phyloP scores from a whole-genome alignment of 2,329 filamentous ascomycete species.

The Paraphaeosphaeria sporulosa region DNA sequence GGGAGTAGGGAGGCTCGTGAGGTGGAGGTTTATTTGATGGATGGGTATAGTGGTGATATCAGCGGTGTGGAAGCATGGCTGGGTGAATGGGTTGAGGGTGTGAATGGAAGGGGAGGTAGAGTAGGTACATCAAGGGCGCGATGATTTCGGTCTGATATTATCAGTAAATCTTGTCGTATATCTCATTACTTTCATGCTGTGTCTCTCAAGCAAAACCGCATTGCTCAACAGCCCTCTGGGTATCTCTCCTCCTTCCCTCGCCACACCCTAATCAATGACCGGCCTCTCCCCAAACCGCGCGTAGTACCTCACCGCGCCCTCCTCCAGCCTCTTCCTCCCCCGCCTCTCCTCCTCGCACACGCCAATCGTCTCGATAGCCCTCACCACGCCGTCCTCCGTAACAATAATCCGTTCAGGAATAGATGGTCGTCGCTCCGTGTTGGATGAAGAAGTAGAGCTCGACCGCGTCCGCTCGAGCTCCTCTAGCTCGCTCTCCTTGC shows the following conservation, averaged over 20 bases:
- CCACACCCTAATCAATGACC: slow-evolving; percentile 4
- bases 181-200: neutral
- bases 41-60: too few relatives aligned
- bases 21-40: too few relatives aligned
- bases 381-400: slow-evolving; percentile 6
- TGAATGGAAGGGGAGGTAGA: too few relatives aligned
- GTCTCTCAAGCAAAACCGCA: neutral
- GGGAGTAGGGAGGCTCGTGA: too few relatives aligned
- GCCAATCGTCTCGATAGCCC: slow-evolving; percentile 7
- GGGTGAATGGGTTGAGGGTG: too few relatives aligned
- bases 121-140: too few relatives aligned
- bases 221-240: neutral
- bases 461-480: neutral
- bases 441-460: slow-evolving; percentile 2
- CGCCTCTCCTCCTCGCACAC: neutral
- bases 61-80: too few relatives aligned
- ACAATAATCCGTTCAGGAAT: slow-evolving; percentile 8
- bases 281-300: slow-evolving; percentile 5
- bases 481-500: neutral
- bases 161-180: too few relatives aligned
- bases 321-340: neutral
- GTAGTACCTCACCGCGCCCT: neutral
- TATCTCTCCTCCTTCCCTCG: neutral
- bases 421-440: neutral
- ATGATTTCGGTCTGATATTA: too few relatives aligned